A percentile compares a stretch with the other conserved stretches of the same genome.
Evolutionary conservation across 2,329 filamentous ascomycete genomes (phyloP).

Genomic region (Fusarium beomiforme): DNA sequence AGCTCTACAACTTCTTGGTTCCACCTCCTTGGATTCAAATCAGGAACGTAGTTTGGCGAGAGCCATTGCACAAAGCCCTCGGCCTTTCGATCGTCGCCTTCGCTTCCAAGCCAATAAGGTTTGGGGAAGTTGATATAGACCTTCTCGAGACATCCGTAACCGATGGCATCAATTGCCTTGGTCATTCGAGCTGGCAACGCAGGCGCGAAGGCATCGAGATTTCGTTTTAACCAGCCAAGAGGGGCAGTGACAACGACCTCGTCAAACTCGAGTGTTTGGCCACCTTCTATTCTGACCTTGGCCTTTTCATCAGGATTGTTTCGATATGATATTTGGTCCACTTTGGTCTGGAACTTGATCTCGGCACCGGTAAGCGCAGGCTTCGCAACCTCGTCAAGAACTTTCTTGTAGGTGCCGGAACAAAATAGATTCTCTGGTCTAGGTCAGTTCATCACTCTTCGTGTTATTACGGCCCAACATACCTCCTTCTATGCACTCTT

Average conservation of each 20-base stretch:
- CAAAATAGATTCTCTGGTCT: constrained; percentile 67
- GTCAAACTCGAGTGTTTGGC: constrained; percentile 65
- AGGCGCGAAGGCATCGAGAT: constrained; percentile 69
- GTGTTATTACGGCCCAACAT: constrained; percentile 28
- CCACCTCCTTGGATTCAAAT: constrained; percentile 73
- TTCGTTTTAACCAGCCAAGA: constrained; percentile 73
- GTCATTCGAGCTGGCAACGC: constrained; percentile 65
- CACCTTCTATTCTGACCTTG: constrained; percentile 57
- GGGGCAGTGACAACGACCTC: constrained; percentile 75
- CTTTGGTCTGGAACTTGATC: constrained; percentile 62
- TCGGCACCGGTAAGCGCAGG: constrained; percentile 65
- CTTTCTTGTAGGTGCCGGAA: constrained; percentile 66
- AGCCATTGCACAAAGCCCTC: constrained; percentile 82
- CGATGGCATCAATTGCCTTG: constrained; percentile 70
- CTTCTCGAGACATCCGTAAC: constrained; percentile 79
- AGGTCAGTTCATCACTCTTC: background rate
- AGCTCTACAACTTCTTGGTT: constrained; percentile 82
- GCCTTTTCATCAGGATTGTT: constrained; percentile 47
- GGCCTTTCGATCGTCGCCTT: constrained; percentile 54
- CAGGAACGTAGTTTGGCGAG: constrained; percentile 71
- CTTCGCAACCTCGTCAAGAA: constrained; percentile 66
- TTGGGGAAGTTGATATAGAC: constrained; percentile 76
- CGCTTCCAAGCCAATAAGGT: constrained; percentile 74
- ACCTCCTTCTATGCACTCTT: constrained; percentile 80
- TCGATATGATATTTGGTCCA: constrained; percentile 54